These are phyloP conservation scores for Ceratocystis ficicola DNA, from an alignment of 2,329 filamentous ascomycete genomes.

Conservation along the genomic window DNA sequence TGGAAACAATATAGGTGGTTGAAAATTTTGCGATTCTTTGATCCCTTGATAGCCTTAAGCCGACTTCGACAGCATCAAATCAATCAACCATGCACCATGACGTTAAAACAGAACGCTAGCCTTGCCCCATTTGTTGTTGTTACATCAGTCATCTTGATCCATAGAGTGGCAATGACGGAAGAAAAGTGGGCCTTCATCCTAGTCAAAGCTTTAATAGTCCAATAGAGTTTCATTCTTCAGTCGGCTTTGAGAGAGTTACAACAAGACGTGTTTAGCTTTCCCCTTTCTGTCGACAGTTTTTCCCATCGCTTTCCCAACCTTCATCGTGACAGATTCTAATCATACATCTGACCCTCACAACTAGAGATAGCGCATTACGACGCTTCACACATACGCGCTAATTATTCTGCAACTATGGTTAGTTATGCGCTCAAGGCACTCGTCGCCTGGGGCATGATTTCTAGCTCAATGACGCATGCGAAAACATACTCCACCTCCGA, in stretches of 20 bases:
- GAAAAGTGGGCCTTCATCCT: neutral
- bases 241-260: no score
- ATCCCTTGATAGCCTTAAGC: neutral
- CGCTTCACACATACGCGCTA: neutral
- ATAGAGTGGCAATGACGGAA: neutral
- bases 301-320: no score
- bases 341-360: neutral
- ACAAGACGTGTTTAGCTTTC: neutral
- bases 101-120: neutral
- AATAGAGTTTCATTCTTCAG: neutral
- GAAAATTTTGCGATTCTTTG: neutral
- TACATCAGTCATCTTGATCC: neutral
- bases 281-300: no score
- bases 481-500: constrained; percentile 51
- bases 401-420: neutral
- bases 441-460: constrained; percentile 1
- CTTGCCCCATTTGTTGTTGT: neutral
- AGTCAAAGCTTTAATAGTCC: neutral
- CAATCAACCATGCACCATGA: neutral
- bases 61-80: neutral
- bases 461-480: constrained; percentile 9
- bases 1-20: neutral
- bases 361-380: neutral
- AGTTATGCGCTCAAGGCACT: neutral
- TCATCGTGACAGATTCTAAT: neutral